These are phyloP conservation scores for Pseudogymnoascus sp. DNA, from an alignment of 2,329 filamentous ascomycete species.

Conservation along the genomic window DNA sequence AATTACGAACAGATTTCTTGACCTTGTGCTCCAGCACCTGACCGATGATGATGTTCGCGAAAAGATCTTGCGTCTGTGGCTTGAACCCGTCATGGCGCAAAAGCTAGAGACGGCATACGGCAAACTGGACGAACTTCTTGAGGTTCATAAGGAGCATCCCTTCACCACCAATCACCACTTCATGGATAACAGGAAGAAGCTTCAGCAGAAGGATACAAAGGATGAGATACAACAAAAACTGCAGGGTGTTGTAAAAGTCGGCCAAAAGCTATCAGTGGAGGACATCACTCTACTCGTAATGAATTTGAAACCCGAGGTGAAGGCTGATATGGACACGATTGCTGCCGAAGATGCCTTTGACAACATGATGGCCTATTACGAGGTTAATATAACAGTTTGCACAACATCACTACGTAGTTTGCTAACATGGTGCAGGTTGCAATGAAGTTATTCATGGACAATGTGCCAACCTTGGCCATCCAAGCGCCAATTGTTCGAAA, in stretches of 20 bases:
- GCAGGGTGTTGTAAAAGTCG: neutral
- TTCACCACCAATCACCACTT: slow-evolving; percentile 18
- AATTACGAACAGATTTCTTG: slow-evolving; percentile 15
- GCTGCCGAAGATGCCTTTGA: slow-evolving; percentile 19
- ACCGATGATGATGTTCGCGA: slow-evolving; percentile 10
- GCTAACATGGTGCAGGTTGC: slow-evolving; percentile 18
- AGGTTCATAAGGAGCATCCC: slow-evolving; percentile 21
- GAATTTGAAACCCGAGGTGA: neutral
- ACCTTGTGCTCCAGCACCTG: slow-evolving; percentile 16
- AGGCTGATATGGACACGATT: slow-evolving; percentile 18
- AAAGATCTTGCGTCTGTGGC: slow-evolving; percentile 14
- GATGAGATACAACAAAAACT: slow-evolving; percentile 10
- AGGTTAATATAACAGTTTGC: slow-evolving; percentile 15
- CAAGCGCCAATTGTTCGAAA: slow-evolving; percentile 20
- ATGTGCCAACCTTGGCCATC: slow-evolving; percentile 21
- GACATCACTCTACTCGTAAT: slow-evolving; percentile 13
- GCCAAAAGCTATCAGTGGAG: slow-evolving; percentile 1
- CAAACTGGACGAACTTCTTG: slow-evolving; percentile 20
- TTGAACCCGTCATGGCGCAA: slow-evolving; percentile 16
- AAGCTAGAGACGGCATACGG: slow-evolving; percentile 16
- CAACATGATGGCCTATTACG: slow-evolving; percentile 23
- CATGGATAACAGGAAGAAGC: slow-evolving; percentile 14
- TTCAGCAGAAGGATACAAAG: slow-evolving; percentile 13
- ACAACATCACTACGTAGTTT: neutral
- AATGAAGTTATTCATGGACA: slow-evolving; percentile 22